Evolutionary conservation across 768 basidiomycete genomes (phyloP), one percentile per base, ranked within the genome.

Genomic region (Suillus bovinus): DNA sequence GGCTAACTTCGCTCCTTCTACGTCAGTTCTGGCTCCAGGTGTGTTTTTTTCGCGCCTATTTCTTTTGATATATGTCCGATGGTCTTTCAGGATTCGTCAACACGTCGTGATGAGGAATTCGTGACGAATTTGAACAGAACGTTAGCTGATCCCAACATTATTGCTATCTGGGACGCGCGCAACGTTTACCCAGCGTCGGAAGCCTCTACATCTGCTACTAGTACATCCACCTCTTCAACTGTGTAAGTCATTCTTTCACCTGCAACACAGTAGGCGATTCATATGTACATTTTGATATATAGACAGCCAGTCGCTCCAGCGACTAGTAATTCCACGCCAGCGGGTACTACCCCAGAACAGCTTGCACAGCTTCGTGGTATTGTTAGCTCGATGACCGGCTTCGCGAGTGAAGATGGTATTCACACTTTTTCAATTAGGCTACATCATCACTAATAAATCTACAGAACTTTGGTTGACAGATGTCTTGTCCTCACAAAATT

Each of bases 11-110:
- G 3, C 14, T 63, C 8, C 11, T 42, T 46, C 56, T 20, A 22
- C 33, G 5, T 67, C 24, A 94, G 92, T 94, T 92, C 69, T 94
- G 91, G 91, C 80, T 93, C 84, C 92, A 93, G 88, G 91, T 91
- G 74, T 69, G 29, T 54, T 20, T 29, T 20, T 59, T 24, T 27
- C 27, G n/a, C n/a, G 6, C 59, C n/a, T 36, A 41, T 14, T 50
- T 52, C 8, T 24, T 47, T 57, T 54, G n/a, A 49, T 63, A 41
- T 58, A 9, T 20, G 42, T 42, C 53, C 62, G 42, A 41, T 22
- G 27, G 44, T 61, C 42, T 31, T 39, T 8, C 61, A 93, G 89
- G 90, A 93, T 69, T 86, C 83, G 24, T 86, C 87, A 13, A 70
- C 84, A 20, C 80, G 76, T 3, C 82, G 89, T 42, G 91, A 94